Percentiles rank a stretch among this genome's conserved stretches.
phyloP scores from a whole-genome alignment of 352 stramenopile genomes.

The Phytophthora tubulina region DNA sequence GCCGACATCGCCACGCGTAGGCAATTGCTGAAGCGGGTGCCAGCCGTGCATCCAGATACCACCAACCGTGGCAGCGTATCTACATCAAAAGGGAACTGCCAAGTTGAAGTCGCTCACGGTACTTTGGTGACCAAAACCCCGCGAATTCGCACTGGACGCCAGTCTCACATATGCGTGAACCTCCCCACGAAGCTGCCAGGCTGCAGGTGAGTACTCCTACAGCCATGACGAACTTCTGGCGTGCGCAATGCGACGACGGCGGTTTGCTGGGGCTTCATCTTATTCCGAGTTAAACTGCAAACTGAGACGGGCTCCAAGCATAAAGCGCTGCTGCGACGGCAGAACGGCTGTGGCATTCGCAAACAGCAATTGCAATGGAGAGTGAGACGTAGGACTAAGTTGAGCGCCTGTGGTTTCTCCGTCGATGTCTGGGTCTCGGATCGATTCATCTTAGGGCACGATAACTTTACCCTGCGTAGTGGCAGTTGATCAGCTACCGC shows the following conservation, averaged over 20 bases:
- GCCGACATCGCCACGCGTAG: neutral
- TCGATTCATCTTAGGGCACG: too few relatives aligned
- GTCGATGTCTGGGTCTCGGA: too few relatives aligned
- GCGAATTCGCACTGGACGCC: neutral
- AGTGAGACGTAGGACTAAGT: neutral
- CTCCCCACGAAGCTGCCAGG: neutral
- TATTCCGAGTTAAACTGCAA: conserved; percentile 10
- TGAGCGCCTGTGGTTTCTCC: neutral
- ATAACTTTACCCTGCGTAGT: too few relatives aligned
- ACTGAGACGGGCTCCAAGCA: conserved; percentile 7
- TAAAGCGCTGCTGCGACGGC: neutral
- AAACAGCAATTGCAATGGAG: neutral
- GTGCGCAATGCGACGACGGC: neutral
- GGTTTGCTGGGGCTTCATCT: neutral
- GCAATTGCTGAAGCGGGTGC: too few relatives aligned
- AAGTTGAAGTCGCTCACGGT: conserved; percentile 8
- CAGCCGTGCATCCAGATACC: conserved; percentile 19
- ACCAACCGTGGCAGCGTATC: conserved; percentile 6
- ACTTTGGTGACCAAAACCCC: neutral
- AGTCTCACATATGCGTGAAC: neutral
- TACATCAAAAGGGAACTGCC: conserved; percentile 17
- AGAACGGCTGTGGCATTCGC: neutral
- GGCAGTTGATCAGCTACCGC: neutral
- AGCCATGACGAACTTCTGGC: conserved; percentile 4
- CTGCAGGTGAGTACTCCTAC: neutral